Evolutionary conservation across 139 green algal species (phyloP).

Genomic region (Haematococcus sp.): DNA sequence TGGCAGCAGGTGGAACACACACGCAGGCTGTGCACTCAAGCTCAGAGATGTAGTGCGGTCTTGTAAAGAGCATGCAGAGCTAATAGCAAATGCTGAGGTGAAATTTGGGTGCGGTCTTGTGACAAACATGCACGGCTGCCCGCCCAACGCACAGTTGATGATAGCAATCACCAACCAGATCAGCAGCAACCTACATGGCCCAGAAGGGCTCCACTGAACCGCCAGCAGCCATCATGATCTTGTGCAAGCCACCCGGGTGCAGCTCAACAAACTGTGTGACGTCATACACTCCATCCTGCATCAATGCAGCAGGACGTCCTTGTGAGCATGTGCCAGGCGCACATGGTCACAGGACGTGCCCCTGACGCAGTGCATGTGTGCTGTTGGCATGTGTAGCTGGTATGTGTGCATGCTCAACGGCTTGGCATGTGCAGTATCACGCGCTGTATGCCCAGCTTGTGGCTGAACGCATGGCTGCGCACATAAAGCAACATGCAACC

Average conservation of each 20-base stretch:
- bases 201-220: slow-evolving; percentile 86
- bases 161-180: neutral
- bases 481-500: no score
- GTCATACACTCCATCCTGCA: slow-evolving; percentile 82
- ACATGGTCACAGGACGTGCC: neutral
- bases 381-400: neutral
- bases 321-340: neutral
- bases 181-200: slow-evolving; percentile 45
- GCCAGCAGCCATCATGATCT: slow-evolving; percentile 85
- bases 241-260: slow-evolving; percentile 36
- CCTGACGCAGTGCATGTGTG: neutral
- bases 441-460: no score
- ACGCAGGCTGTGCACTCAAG: no score
- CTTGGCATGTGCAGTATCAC: no score
- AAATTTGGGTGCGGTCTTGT: neutral
- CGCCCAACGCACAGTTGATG: neutral
- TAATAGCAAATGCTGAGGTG: neutral
- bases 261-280: slow-evolving; percentile 62
- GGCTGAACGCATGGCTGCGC: no score
- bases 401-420: neutral
- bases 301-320: neutral
- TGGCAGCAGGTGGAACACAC: no score
- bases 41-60: no score
- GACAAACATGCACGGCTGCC: no score
- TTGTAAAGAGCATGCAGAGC: no score